Base-by-base conservation (phyloP, 179 eudicot species). In the Vitellaria paradoxa region DNA sequence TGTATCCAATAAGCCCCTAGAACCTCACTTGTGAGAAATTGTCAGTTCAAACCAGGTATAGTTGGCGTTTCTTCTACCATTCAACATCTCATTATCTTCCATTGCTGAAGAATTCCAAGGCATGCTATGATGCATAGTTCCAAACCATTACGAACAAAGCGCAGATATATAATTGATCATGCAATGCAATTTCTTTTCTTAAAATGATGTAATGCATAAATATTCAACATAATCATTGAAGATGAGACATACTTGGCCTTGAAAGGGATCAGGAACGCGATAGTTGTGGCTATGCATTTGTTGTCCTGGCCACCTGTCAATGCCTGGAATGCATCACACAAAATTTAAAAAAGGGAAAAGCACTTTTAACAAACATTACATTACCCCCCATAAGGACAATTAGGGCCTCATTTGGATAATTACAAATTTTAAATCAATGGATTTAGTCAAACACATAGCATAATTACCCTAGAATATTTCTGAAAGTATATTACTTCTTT, bases 281-380 rank as follows among this genome's bases (percentile, higher is more conserved):
- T 96, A 96, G 76, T 96, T 93, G 89, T 96, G 98, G 83, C 99
- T 96, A 77, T 93, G 99, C 66, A 93, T 89, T 82, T 96, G 96
- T 81, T 74, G 87, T 63, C 98, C 99, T 2, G 99, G 99, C 99
- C 99, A 96, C 37, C 2, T 75, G 61, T 89, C 91, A 76, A 89
- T 86, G 42, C 99, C 98, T 95, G 78, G 9, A 75, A 70, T 0
- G 26, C 14, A 37, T 42, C 10, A 61, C 14, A n/a, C 11, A 24
- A 56, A 30, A 59, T 18, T 13, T 57, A 37, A 76, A 72, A 30
- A 50, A 53, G 1, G 42, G 4, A 37, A 21, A 57, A 46, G 9
- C 15, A n/a, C 13, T 18, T 9, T 15, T 17, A 30, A 24, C 21
- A 21, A 23, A 10, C 70, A 40, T 23, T 50, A 12, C 12, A 50